These are phyloP conservation scores for Mycena crocata DNA, from an alignment of 768 basidiomycete genomes.

Conservation along the genomic window DNA sequence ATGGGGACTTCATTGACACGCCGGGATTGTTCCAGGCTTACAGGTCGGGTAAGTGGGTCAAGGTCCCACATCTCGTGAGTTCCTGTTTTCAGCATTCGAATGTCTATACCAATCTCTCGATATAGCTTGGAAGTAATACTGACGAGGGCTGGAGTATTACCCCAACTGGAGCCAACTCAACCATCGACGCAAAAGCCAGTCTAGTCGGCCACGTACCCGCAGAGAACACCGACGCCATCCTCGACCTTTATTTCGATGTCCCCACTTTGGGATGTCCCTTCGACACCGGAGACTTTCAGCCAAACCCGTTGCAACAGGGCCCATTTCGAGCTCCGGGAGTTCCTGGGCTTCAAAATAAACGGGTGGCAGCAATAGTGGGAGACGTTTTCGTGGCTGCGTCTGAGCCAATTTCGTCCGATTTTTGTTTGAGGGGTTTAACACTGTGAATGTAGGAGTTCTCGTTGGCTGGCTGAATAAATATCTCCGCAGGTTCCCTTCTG, in stretches of 20 bases:
- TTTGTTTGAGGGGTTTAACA: background rate
- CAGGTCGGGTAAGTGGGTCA: conserved; percentile 22
- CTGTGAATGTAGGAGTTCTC: background rate
- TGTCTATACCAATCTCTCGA: background rate
- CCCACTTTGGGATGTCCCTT: conserved; percentile 32
- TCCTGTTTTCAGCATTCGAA: background rate
- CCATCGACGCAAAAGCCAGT: conserved; percentile 13
- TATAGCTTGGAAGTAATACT: conserved; percentile 27
- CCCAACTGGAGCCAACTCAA: conserved; percentile 16
- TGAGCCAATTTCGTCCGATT: background rate
- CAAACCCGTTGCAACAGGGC: conserved; percentile 12
- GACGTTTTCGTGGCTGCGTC: conserved; percentile 25
- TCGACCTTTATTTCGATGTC: conserved; percentile 27
- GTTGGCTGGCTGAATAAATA: background rate
- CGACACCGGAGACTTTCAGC: conserved; percentile 29
- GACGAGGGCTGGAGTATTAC: conserved; percentile 27
- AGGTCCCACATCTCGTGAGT: conserved; percentile 26
- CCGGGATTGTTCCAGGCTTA: conserved; percentile 19
- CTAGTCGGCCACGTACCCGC: conserved; percentile 12
- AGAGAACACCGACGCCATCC: background rate
- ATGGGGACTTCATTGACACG: conserved; percentile 27
- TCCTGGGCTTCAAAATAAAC: conserved; percentile 26
- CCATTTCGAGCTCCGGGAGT: conserved; percentile 7
- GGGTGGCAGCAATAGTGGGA: conserved; percentile 22
- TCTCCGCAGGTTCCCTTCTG: background rate